Percentiles rank a stretch among this genome's conserved stretches.
These are phyloP conservation scores for Ceriops tagal DNA, from an alignment of 345 rosid species.

Conservation along the genomic window DNA sequence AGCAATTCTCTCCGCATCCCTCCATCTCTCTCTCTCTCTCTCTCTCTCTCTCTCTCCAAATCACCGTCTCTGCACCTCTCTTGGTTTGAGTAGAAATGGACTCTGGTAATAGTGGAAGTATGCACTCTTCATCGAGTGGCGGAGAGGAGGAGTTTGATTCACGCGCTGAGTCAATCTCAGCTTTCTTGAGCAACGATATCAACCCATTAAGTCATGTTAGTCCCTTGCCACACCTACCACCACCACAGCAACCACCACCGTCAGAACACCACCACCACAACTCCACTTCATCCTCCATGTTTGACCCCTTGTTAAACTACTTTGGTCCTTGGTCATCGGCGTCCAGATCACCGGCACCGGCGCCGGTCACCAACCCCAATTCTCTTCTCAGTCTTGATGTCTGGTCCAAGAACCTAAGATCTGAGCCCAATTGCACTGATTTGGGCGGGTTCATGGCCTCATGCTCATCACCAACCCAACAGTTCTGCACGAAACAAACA, in stretches of 20 bases:
- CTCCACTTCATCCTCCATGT: conserved; percentile 32
- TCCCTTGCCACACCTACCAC: conserved; percentile 32
- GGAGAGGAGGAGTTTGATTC: conserved; percentile 78
- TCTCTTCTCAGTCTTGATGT: conserved; percentile 49
- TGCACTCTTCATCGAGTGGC: conserved; percentile 70
- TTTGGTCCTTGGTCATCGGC: conserved; percentile 42
- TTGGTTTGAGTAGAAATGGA: conserved; percentile 40
- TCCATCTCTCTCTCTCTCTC: conserved; percentile 9
- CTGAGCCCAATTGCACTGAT: conserved; percentile 49
- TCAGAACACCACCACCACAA: conserved; percentile 28
- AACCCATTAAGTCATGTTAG: conserved; percentile 17
- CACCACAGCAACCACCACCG: conserved; percentile 31
- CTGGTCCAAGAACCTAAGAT: conserved; percentile 50
- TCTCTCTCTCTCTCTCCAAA: conserved; percentile 10
- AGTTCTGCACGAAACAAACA: conserved; percentile 24
- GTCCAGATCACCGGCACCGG: conserved; percentile 22
- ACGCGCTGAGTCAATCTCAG: conserved; percentile 56
- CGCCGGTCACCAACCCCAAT: conserved; percentile 27
- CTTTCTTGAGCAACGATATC: conserved; percentile 34
- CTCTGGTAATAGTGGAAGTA: conserved; percentile 73
- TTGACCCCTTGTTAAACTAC: conserved; percentile 52
- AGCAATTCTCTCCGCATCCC: conserved; percentile 12
- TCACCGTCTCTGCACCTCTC: conserved; percentile 18
- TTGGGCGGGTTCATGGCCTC: conserved; percentile 43
- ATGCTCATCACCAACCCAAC: conserved; percentile 40